Evolutionary conservation across 306 rosid genomes (phyloP), one percentile per base, ranked within the genome.

Genomic region (Prunus dulcis): DNA sequence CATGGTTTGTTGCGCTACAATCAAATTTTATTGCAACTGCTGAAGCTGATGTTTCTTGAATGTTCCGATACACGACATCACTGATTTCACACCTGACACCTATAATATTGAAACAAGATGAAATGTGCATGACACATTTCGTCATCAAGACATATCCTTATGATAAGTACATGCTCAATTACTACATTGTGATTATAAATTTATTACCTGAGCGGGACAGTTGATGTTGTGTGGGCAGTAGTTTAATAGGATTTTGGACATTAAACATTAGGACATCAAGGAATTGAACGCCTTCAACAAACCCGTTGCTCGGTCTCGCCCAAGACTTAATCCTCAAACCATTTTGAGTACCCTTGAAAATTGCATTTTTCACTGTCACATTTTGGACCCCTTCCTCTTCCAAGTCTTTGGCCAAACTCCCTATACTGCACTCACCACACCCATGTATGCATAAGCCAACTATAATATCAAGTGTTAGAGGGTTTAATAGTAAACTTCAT

Each of bases 361-460:
- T 13, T 4, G 55, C 55, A 51, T 46, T 67, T 67, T 45, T 67
- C n/a, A 67, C 72, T n/a, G 72, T 67, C 19, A 67, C 72, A 67
- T 43, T 67, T 67, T 67, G 72, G 55, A 67, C 72, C 55, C 72
- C 72, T 67, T 67, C 72, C 30, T 67, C 72, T 43, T 67, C 72
- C 7, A 67, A 67, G 32, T 67, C 72, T 20, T 67, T 67, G 1
- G 34, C 72, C 5, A 67, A 52, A 17, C 72, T 67, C 43, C 43
- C 43, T 38, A 38, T 1, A 7, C 43, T 38, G 43, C 43, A 7
- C 9, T 38, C 9, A 38, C 18, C 72, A 12, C 51, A 47, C 51
- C 51, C 12, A 11, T 47, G 51, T 3, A 47, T 47, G 15, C 9
- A 12, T 47, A 47, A 47, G 51, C 51, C 4, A 47, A 47, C 51